A percentile compares a stretch with the other conserved stretches of the same genome.
These are phyloP conservation scores for Aspergillus carbonarius DNA, from an alignment of 2,329 filamentous ascomycete species.

Conservation along the genomic window DNA sequence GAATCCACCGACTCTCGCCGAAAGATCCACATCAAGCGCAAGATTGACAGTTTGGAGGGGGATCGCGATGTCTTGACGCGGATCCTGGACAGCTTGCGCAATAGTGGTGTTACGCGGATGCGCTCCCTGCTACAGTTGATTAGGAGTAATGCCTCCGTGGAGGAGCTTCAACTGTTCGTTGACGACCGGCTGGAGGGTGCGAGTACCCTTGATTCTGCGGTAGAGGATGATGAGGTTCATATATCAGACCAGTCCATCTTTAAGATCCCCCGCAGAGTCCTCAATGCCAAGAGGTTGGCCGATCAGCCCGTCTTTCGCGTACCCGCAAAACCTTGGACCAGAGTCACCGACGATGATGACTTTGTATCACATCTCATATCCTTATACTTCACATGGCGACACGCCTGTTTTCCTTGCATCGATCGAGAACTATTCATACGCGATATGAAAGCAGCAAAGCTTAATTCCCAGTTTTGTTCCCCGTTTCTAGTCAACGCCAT, in stretches of 20 bases:
- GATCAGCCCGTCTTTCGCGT: constrained; percentile 17
- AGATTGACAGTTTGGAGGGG: constrained; percentile 23
- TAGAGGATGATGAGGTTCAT: background rate
- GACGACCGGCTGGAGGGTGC: background rate
- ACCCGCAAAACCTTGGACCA: constrained; percentile 32
- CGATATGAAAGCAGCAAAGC: constrained; percentile 27
- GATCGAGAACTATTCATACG: constrained; percentile 31
- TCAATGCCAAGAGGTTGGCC: constrained; percentile 9
- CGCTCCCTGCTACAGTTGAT: constrained; percentile 23
- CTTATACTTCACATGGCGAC: constrained; percentile 23
- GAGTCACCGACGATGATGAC: constrained; percentile 29
- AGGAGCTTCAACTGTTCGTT: constrained; percentile 21
- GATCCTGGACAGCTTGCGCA: constrained; percentile 22
- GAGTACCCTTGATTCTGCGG: background rate
- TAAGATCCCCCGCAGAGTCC: background rate
- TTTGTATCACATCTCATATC: constrained; percentile 34
- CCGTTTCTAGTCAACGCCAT: constrained; percentile 33
- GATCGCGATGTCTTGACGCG: constrained; percentile 21
- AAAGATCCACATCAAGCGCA: constrained; percentile 23
- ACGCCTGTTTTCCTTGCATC: constrained; percentile 25
- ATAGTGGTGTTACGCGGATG: constrained; percentile 11
- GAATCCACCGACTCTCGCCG: constrained; percentile 24
- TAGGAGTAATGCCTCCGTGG: constrained; percentile 24
- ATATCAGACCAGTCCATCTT: background rate
- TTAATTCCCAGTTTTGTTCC: constrained; percentile 28